phyloP scores from a whole-genome alignment of 345 rosid genomes.

The Geranium rotundifolium region DNA sequence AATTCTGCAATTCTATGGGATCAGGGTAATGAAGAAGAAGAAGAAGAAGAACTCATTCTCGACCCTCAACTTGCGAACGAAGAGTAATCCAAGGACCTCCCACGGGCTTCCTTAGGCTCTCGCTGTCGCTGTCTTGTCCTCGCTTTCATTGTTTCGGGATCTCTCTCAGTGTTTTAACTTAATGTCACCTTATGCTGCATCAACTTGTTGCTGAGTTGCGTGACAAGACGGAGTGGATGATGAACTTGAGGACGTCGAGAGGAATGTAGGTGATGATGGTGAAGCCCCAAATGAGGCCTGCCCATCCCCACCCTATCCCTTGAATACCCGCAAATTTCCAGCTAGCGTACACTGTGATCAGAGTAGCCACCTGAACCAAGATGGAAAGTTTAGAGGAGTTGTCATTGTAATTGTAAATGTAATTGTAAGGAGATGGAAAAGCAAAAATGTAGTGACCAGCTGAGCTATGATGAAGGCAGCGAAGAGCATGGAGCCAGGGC shows the following conservation, averaged over 20 bases:
- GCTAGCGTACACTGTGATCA: slow-evolving; percentile 51
- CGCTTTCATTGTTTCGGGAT: no score
- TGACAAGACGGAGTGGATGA: slow-evolving; percentile 39
- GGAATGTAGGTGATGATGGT: slow-evolving; percentile 54
- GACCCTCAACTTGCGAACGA: no score
- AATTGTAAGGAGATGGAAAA: neutral
- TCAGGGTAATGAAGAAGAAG: no score
- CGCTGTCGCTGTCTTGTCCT: no score
- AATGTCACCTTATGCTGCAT: no score
- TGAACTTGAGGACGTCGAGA: slow-evolving; percentile 64
- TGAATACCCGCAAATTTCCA: slow-evolving; percentile 59
- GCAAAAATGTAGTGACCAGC: slow-evolving; percentile 26
- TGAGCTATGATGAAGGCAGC: slow-evolving; percentile 59
- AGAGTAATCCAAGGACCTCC: no score
- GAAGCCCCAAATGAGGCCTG: slow-evolving; percentile 57
- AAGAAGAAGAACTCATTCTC: no score
- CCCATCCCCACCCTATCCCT: slow-evolving; percentile 86
- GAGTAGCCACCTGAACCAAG: slow-evolving; percentile 42
- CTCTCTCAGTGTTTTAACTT: no score
- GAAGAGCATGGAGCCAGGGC: slow-evolving; percentile 47
- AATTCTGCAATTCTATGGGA: no score
- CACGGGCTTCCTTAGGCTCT: no score
- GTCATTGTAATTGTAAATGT: neutral
- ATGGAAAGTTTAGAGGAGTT: neutral
- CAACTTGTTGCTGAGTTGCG: no score